Base-by-base conservation (phyloP, 2,329 filamentous ascomycete genomes). In the Knoxdaviesia proteae region DNA sequence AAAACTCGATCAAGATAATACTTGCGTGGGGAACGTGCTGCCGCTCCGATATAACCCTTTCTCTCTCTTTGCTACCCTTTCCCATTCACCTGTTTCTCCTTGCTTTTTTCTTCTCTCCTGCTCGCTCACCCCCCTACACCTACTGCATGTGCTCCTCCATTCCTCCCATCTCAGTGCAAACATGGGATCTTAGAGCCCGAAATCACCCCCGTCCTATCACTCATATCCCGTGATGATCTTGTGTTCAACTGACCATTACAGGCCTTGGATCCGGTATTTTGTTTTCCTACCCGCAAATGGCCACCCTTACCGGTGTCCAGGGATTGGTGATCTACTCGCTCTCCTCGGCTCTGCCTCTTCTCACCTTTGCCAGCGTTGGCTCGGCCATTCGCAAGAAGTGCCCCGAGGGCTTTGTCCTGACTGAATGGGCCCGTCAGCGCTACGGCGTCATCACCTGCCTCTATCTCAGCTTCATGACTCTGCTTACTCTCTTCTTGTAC, bases 1-100 rank as follows among this genome's bases (percentile, higher is more conserved):
- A 80, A 76, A 77, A 88, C 82, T 88, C 82, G 83, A 90, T 83
- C 83, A 90, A 90, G 83, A 83, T 88, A 90, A 88, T 86, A 80
- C 83, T 90, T 90, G 83, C 83, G 83, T 88, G 83, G 78, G 83
- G 81, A 88, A 87, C 71, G 83, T 88, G 82, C 80, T 87, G 82
- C 82, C 82, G 81, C 81, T 84, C 74, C 64, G 61, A 63, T 57
- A 60, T 58, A 55, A 51, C 53, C 57, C 54, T 51, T 50, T 52
- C 47, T 48, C 47, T 45, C 42, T 49, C 39, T 48, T 50, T 50
- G 48, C 43, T 45, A 47, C 49, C 48, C 51, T 50, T 43, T 49
- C 48, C 43, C 52, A 20, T 40, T 35, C 29, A 11, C 43, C 46
- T 41, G 33, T 47, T 39, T 32, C 33, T 20, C 9, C 30, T 40